Base-by-base conservation (phyloP, 2,329 filamentous ascomycete species). In the Phyllosticta citribraziliensis region DNA sequence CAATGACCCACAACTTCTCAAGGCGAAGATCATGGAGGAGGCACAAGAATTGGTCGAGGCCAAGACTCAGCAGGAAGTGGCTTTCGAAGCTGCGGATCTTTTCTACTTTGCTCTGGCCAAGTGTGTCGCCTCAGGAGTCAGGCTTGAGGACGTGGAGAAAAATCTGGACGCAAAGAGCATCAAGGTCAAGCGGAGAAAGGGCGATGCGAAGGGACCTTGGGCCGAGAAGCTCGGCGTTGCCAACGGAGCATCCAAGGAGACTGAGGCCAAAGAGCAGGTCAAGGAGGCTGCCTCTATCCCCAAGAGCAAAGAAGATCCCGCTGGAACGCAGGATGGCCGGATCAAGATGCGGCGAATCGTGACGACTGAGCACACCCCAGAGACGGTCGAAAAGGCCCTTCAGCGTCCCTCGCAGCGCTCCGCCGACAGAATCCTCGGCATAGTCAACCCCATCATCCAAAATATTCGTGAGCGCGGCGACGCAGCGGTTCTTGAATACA, bases 11-110 rank as follows among this genome's bases (percentile, higher is more conserved):
- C 92, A 95, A 73, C 82, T 99, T 60, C 77, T 97, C 59, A 83
- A 89, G 52, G 94, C 94, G 2, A 99, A 99, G 81, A 97, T 99
- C 61, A 95, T 97, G 86, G 94, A 99, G 75, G 94, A 99, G 74
- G 94, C 94, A 0, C 89, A 95, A 70, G 94, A 99, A 77, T 82
- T 99, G 52, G 97, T 93, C 70, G 86, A 94, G 65, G 93, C 94
- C 17, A 86, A 85, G 66, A 87, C 85, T 0, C 88, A 89, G 63
- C 82, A 92, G 64, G 89, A 97, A 14, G 84, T 96, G 64, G 91
- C 94, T 2, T 96, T 96, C 65, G 94, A 99, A 75, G 91, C 94
- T 9, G 94, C 94, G 0, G 94, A 99, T 71, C 78, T 99, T 61
- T 86, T 99, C 58, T 99, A 97, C 78, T 99, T 99, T 78, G 91